Conservation (phyloP, 805 yeast genomes). For the Lachancea sp. region DNA sequence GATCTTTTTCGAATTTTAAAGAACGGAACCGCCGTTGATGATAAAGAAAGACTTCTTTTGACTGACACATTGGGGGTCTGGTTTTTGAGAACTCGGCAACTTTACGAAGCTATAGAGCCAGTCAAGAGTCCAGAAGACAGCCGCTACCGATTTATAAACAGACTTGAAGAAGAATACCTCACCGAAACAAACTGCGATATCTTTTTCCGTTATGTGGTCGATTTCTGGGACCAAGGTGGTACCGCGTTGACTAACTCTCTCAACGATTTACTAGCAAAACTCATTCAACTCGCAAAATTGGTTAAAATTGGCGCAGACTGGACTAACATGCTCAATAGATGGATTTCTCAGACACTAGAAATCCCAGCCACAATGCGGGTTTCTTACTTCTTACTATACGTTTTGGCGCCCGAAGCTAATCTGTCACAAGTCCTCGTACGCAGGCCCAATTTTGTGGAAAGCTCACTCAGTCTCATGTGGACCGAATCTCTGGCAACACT, state of each 20-base stretch:
- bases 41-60: constrained; percentile 31
- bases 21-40: constrained; percentile 7
- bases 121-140: constrained; percentile 3
- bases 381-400: constrained; percentile 54
- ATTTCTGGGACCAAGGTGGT: constrained; percentile 65
- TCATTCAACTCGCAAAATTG: constrained; percentile 37
- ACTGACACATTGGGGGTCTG: constrained; percentile 63
- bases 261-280: constrained; percentile 51
- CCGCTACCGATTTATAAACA: constrained; percentile 4
- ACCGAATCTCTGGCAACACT: constrained; percentile 61
- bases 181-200: constrained; percentile 23
- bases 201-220: constrained; percentile 50
- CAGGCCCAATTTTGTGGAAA: constrained; percentile 42
- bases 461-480: constrained; percentile 43
- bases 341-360: constrained; percentile 42
- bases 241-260: constrained; percentile 67
- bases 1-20: constrained; percentile 3
- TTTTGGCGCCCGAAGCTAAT: constrained; percentile 44
- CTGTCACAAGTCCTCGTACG: constrained; percentile 36
- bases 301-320: constrained; percentile 16
- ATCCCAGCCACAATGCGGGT: constrained; percentile 51
- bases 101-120: constrained; percentile 7
- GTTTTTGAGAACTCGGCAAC: constrained; percentile 50
- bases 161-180: constrained; percentile 14
- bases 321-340: constrained; percentile 31